Conservation (phyloP, 2,329 filamentous ascomycete genomes). For the Thelonectria blattea region DNA sequence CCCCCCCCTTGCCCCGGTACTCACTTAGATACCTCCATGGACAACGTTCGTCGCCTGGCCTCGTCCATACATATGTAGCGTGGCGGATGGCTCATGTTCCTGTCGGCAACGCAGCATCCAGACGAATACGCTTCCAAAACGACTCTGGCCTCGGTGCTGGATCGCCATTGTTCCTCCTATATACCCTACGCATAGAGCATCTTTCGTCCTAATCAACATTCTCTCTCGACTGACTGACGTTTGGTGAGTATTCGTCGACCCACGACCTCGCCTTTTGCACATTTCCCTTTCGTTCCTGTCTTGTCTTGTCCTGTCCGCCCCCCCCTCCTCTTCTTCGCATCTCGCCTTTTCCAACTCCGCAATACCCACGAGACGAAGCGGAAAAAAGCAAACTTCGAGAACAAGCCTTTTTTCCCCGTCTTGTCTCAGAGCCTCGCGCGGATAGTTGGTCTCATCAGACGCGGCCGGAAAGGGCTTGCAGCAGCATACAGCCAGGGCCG, state of each 20-base stretch:
- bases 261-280: slow-evolving; percentile 8
- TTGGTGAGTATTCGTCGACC: slow-evolving; percentile 12
- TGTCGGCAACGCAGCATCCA: slow-evolving; percentile 29
- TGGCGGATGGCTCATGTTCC: slow-evolving; percentile 33
- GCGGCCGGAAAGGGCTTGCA: slow-evolving; percentile 23
- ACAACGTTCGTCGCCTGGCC: slow-evolving; percentile 32
- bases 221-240: slow-evolving; percentile 1
- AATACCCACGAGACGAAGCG: slow-evolving; percentile 33
- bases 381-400: slow-evolving; percentile 35
- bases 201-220: neutral
- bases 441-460: slow-evolving; percentile 19
- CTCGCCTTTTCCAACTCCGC: slow-evolving; percentile 22
- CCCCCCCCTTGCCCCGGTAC: slow-evolving; percentile 34
- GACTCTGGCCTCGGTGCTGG: slow-evolving; percentile 35
- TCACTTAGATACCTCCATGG: slow-evolving; percentile 33
- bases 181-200: neutral
- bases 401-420: slow-evolving; percentile 20
- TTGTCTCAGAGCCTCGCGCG: slow-evolving; percentile 37
- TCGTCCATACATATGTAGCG: slow-evolving; percentile 38
- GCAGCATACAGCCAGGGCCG: slow-evolving; percentile 22
- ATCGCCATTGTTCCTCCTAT: slow-evolving; percentile 15
- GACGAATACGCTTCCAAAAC: slow-evolving; percentile 33
- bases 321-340: slow-evolving; percentile 13
- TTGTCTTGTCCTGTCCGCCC: slow-evolving; percentile 10
- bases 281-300: slow-evolving; percentile 9